These are phyloP conservation scores for button mushroom (Agaricus bisporus) DNA, from an alignment of 768 basidiomycete species.

Conservation along the genomic window DNA sequence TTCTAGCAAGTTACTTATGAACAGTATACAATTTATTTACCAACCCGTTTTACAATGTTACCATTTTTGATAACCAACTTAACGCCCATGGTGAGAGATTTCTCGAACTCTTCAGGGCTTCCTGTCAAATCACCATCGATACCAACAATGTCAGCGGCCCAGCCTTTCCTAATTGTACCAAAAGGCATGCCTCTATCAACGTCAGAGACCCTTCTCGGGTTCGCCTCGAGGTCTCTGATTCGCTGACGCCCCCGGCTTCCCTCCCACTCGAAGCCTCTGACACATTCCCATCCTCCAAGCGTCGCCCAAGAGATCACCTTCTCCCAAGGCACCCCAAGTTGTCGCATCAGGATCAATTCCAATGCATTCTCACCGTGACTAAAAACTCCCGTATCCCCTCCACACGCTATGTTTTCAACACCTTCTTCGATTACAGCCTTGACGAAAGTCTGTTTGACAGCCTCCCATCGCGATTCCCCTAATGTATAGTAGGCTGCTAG, in stretches of 20 bases:
- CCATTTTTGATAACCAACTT: slow-evolving; percentile 58
- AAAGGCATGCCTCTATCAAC: slow-evolving; percentile 53
- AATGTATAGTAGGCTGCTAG: slow-evolving; percentile 42
- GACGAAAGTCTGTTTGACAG: slow-evolving; percentile 33
- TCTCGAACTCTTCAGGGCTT: slow-evolving; percentile 32
- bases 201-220: slow-evolving; percentile 9
- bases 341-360: slow-evolving; percentile 57
- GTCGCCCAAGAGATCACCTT: slow-evolving; percentile 55
- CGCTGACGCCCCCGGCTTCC: slow-evolving; percentile 12
- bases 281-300: slow-evolving; percentile 51
- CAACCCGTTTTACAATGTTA: slow-evolving; percentile 18
- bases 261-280: slow-evolving; percentile 45
- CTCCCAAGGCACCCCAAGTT: slow-evolving; percentile 45
- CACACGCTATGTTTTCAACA: slow-evolving; percentile 48
- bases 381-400: slow-evolving; percentile 63
- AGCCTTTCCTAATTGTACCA: slow-evolving; percentile 46
- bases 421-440: slow-evolving; percentile 28
- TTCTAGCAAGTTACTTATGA: too few relatives aligned
- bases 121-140: slow-evolving; percentile 32
- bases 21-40: slow-evolving; percentile 10
- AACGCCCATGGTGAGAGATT: slow-evolving; percentile 36
- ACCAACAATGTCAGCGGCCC: slow-evolving; percentile 46
- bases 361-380: slow-evolving; percentile 53
- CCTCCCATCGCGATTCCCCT: slow-evolving; percentile 28
- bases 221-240: not conserved